Evolutionary conservation across 192 early-diverging fungal species (phyloP).

Genomic region (Mortierella antarctica): DNA sequence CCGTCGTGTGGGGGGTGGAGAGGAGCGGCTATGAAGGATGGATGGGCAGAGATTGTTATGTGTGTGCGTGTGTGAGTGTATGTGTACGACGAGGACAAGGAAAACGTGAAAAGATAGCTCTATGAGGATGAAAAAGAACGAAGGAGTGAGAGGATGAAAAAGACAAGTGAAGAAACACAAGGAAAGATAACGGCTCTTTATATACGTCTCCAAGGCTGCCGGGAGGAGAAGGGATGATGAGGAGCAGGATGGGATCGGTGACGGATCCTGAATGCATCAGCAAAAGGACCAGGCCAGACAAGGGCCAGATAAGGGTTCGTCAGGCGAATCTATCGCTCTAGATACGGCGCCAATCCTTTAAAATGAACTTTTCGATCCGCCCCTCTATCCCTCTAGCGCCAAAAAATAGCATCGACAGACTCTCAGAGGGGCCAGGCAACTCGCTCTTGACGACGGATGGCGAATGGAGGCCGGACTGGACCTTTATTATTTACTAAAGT

Average conservation of each 20-base stretch:
- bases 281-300: neutral
- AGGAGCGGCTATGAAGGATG: neutral
- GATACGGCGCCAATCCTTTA: too few species aligned
- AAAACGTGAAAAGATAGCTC: constrained; percentile 32
- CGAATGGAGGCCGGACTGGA: too few species aligned
- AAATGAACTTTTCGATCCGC: too few species aligned
- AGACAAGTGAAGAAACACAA: constrained; percentile 38
- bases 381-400: too few species aligned
- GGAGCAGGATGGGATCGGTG: neutral
- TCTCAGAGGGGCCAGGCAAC: too few species aligned
- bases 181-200: constrained; percentile 52
- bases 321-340: too few species aligned
- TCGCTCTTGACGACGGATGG: too few species aligned
- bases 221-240: neutral
- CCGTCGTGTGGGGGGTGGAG: neutral
- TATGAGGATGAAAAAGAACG: neutral
- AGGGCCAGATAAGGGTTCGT: neutral
- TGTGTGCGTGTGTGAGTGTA: neutral
- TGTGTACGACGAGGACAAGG: neutral
- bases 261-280: neutral
- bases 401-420: too few species aligned
- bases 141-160: constrained; percentile 1
- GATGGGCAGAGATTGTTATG: neutral
- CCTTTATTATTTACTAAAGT: too few species aligned
- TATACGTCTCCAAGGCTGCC: constrained; percentile 12